Percentiles rank a stretch among this genome's conserved stretches.
These are phyloP conservation scores for Triangularia verruculosa DNA, from an alignment of 2,329 filamentous ascomycete species.

Conservation along the genomic window DNA sequence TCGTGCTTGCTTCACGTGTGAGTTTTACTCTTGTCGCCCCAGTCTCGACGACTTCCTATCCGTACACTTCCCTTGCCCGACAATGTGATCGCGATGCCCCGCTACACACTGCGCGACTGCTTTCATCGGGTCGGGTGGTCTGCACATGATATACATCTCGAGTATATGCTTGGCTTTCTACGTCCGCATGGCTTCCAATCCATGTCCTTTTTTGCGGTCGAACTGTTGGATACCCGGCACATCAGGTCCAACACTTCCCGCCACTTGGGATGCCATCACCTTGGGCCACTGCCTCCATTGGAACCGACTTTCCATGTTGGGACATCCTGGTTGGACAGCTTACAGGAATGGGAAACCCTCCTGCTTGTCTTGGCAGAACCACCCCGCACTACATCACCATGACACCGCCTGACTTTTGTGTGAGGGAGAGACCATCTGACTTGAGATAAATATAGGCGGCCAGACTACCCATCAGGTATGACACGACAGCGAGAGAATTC, in stretches of 20 bases:
- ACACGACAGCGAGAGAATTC: conserved; percentile 27
- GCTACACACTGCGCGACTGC: conserved; percentile 13
- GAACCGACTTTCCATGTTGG: background rate
- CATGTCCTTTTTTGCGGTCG: background rate
- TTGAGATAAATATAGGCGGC: conserved; percentile 54
- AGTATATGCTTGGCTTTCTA: background rate
- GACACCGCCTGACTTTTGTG: conserved; percentile 23
- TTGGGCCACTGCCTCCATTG: background rate
- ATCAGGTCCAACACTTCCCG: background rate
- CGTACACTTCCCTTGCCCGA: conserved; percentile 19
- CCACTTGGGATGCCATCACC: background rate
- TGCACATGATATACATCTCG: background rate
- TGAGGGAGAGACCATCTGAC: conserved; percentile 35
- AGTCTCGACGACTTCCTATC: conserved; percentile 18
- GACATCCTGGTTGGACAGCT: background rate
- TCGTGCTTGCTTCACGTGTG: conserved; percentile 51
- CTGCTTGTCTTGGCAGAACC: background rate
- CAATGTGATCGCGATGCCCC: conserved; percentile 18
- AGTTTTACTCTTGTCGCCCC: conserved; percentile 31
- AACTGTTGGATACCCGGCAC: background rate
- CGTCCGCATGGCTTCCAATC: background rate
- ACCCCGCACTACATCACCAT: conserved; percentile 14
- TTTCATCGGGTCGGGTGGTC: background rate
- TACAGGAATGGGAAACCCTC: conserved; percentile 7
- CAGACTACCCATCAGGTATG: conserved; percentile 72